Evolutionary conservation across 352 stramenopile genomes (phyloP).

Genomic region (Phytophthora pseudosyringae): DNA sequence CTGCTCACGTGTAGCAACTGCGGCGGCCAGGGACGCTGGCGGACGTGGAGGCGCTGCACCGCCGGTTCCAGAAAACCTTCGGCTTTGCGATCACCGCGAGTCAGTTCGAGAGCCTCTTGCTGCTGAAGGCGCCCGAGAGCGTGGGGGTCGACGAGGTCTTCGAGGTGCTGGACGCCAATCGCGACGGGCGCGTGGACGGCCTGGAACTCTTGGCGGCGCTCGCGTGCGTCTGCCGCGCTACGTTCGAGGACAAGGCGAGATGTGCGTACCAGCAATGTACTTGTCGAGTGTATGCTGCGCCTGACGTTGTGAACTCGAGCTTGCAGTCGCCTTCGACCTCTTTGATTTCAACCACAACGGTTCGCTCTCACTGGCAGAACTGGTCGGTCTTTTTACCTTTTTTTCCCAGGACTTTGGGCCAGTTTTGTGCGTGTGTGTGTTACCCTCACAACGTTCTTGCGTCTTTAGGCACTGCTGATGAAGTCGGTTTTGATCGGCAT

Average conservation of each 20-base stretch:
- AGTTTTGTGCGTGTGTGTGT: background rate
- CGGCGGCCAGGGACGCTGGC: slow-evolving; percentile 60
- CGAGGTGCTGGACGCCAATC: slow-evolving; percentile 70
- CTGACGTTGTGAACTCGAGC: background rate
- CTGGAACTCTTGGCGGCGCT: slow-evolving; percentile 80
- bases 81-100: slow-evolving; percentile 77
- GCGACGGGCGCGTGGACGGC: slow-evolving; percentile 79
- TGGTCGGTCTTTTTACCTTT: slow-evolving; percentile 35
- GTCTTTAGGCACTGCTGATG: slow-evolving; percentile 69
- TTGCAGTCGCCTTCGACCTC: slow-evolving; percentile 41
- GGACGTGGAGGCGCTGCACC: slow-evolving; percentile 67
- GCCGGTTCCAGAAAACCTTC: slow-evolving; percentile 76
- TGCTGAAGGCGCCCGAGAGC: slow-evolving; percentile 66
- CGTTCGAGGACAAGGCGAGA: slow-evolving; percentile 82
- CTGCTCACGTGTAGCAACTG: background rate
- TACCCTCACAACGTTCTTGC: background rate
- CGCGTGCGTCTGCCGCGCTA: slow-evolving; percentile 70
- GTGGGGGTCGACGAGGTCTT: slow-evolving; percentile 79
- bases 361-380: slow-evolving; percentile 72
- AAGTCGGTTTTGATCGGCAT: slow-evolving; percentile 83
- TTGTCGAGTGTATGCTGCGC: slow-evolving; percentile 19
- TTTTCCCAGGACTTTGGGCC: background rate
- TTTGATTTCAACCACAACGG: slow-evolving; percentile 87
- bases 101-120: slow-evolving; percentile 76
- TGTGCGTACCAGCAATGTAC: slow-evolving; percentile 44